Evolutionary conservation across 2,329 filamentous ascomycete species (phyloP).

Genomic region (Arthrobotrys pseudoclavata): DNA sequence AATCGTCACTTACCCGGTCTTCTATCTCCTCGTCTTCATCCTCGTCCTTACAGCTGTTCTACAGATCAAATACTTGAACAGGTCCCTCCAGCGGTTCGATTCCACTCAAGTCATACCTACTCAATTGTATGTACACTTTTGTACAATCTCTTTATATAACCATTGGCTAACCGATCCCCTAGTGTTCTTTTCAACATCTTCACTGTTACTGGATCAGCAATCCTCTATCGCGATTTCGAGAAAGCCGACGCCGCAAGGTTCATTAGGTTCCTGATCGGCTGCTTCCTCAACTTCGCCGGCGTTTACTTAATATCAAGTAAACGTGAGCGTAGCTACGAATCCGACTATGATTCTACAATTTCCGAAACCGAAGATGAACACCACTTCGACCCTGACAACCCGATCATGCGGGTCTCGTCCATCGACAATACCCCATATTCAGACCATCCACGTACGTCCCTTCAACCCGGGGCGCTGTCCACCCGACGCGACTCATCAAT

Average conservation of each 20-base stretch:
- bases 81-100: slow-evolving; percentile 88
- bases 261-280: slow-evolving; percentile 88
- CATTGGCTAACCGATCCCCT: slow-evolving; percentile 4
- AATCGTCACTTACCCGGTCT: slow-evolving; percentile 90
- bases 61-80: slow-evolving; percentile 98
- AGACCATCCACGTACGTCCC: slow-evolving; percentile 40
- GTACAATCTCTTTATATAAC: not conserved
- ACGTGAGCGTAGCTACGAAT: slow-evolving; percentile 73
- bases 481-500: slow-evolving; percentile 21
- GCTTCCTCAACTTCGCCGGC: slow-evolving; percentile 90
- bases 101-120: slow-evolving; percentile 98
- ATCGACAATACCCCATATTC: slow-evolving; percentile 34
- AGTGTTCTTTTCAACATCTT: slow-evolving; percentile 90
- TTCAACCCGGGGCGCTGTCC: slow-evolving; percentile 28
- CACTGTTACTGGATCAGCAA: slow-evolving; percentile 92
- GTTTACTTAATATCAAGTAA: slow-evolving; percentile 98
- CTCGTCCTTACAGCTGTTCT: slow-evolving; percentile 88
- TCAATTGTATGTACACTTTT: slow-evolving; percentile 74
- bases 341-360: slow-evolving; percentile 70
- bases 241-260: slow-evolving; percentile 80
- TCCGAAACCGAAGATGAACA: slow-evolving; percentile 56
- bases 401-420: slow-evolving; percentile 45
- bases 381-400: slow-evolving; percentile 37
- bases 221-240: slow-evolving; percentile 95
- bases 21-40: slow-evolving; percentile 84